Evolutionary conservation across 352 stramenopile genomes (phyloP).

Genomic region (Pythium insidiosum): DNA sequence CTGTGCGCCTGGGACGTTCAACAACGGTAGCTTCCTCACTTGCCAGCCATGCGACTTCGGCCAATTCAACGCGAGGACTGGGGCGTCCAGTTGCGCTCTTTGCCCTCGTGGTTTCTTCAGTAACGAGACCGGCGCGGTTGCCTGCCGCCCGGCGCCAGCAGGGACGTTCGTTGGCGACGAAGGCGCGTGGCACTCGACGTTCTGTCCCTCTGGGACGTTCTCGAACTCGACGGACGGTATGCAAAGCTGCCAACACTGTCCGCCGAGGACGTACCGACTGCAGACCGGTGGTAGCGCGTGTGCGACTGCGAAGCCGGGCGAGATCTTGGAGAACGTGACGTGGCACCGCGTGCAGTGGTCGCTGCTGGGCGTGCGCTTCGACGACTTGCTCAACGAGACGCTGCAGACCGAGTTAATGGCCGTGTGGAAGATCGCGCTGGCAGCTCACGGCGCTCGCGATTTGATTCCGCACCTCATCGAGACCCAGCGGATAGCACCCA

Average conservation of each 20-base stretch:
- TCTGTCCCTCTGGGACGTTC: conserved; percentile 22
- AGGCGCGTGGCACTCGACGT: conserved; percentile 17
- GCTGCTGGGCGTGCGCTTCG: conserved; percentile 3
- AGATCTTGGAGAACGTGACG: conserved; percentile 30
- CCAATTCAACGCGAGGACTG: conserved; percentile 13
- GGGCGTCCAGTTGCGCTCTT: conserved; percentile 12
- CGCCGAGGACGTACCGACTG: conserved; percentile 18
- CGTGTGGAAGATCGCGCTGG: conserved; percentile 3
- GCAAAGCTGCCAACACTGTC: conserved; percentile 21
- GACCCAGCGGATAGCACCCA: no score
- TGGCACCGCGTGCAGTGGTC: conserved; percentile 5
- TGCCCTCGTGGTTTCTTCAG: conserved; percentile 32
- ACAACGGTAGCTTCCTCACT: conserved; percentile 11
- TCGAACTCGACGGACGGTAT: conserved; percentile 12
- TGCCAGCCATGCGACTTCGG: conserved; percentile 23
- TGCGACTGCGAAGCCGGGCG: conserved; percentile 17
- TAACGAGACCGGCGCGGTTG: conserved; percentile 8
- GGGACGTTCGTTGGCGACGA: conserved; percentile 26
- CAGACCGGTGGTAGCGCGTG: conserved; percentile 21
- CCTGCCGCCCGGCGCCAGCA: conserved; percentile 19
- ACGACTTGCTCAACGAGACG: neutral
- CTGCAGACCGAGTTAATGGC: conserved; percentile 1
- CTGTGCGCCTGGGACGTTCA: conserved; percentile 12
- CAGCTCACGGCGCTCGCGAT: conserved; percentile 1
- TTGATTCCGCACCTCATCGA: conserved; percentile 9